These are phyloP conservation scores for Halenospora varia DNA, from an alignment of 495 filamentous ascomycete genomes.

Conservation along the genomic window DNA sequence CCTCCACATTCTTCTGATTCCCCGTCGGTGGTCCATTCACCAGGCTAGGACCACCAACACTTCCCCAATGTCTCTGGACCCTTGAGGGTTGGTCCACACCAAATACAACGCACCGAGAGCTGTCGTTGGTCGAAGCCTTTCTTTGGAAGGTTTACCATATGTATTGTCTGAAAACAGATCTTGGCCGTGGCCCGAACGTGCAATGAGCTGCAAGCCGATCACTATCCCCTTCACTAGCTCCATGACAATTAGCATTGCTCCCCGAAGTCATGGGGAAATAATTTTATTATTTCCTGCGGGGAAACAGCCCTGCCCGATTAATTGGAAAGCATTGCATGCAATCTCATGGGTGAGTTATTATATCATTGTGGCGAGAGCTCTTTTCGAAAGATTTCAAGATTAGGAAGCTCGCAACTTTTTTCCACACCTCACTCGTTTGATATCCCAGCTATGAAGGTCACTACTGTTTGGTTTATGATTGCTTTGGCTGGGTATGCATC, in stretches of 20 bases:
- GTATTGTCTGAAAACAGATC: neutral
- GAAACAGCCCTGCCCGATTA: neutral
- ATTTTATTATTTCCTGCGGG: neutral
- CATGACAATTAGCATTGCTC: neutral
- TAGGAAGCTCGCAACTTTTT: neutral
- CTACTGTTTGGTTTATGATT: neutral
- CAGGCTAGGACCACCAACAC: neutral
- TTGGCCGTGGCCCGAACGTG: neutral
- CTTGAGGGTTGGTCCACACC: neutral
- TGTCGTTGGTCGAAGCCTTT: neutral
- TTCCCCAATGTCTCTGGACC: neutral
- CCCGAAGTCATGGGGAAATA: neutral
- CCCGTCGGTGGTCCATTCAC: neutral
- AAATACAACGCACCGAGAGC: neutral
- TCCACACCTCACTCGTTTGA: neutral
- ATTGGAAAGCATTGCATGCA: neutral
- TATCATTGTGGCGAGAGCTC: neutral
- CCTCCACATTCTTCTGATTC: neutral
- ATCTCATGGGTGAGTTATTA: neutral
- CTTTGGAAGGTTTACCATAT: neutral
- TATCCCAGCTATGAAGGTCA: neutral
- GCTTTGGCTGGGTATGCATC: neutral
- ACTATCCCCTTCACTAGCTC: neutral
- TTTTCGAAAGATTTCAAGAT: neutral
- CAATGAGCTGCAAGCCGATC: neutral